Base-by-base conservation (phyloP, 2,329 filamentous ascomycete species). In the Venturia aucupariae region DNA sequence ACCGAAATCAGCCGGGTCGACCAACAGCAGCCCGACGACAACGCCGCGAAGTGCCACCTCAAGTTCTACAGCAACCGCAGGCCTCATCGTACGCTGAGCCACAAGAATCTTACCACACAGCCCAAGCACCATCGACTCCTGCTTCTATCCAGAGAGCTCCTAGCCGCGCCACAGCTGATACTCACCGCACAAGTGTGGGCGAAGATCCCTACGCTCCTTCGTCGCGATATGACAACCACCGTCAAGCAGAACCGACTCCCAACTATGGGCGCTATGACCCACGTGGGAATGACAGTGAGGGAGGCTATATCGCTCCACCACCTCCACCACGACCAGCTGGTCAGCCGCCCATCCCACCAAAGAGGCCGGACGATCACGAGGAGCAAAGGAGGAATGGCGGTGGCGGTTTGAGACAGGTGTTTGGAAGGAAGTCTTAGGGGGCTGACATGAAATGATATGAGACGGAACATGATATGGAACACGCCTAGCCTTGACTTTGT, bases 201-300 rank as follows among this genome's bases (percentile, higher is more conserved):
- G 11, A 60, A 41, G 38, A 44, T 22, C 15, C 59, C n/a, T 41
- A 60, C n/a, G n/a, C 32, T 15, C 17, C 35, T 17, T 41, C 59
- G 5, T 27, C 59, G 4, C n/a, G 38, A 19, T 41, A 60, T 24
- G 55, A 60, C 4, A 60, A 4, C 30, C 59, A 60, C 7, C 41
- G 38, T n/a, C 59, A 60, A 17, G 24, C 55, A 17, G 38, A 60
- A 60, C n/a, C 59, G 44, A 22, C 38, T 17, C 35, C 59, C 2
- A 60, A 24, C 59, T 60, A 60, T 32, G 59, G 59, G 4, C 32
- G 59, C 24, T 60, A 60, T n/a, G 59, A 60, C 17, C 59, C 59
- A n/a, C 35, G 35, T 42, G 59, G 38, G 3, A 27, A 17, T 17
- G 59, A 39, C 2, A 41, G 22, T 17, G 35, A 41, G 15, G 51